Conservation (phyloP, 495 filamentous ascomycete genomes). For the Cudoniella acicularis region DNA sequence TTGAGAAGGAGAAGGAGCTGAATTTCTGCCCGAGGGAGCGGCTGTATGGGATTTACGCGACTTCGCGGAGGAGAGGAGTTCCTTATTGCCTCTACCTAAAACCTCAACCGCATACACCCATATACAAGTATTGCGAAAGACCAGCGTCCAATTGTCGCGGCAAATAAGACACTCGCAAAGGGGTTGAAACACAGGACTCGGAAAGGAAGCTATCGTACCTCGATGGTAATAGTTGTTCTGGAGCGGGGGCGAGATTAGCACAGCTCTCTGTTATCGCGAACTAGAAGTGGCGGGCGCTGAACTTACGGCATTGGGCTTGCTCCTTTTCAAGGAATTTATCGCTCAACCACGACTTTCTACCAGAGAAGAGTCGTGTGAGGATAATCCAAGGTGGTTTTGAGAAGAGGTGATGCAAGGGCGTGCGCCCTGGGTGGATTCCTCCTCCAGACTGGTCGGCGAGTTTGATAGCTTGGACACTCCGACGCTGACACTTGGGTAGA, state of each 20-base stretch:
- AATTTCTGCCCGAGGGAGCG: too few relatives aligned
- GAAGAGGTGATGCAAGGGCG: conserved; percentile 1
- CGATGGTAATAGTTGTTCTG: conserved; percentile 22
- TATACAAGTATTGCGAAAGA: background rate
- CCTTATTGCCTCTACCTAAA: background rate
- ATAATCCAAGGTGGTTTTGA: conserved; percentile 18
- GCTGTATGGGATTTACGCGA: background rate
- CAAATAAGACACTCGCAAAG: background rate
- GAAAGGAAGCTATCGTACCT: background rate
- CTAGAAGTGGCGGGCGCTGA: conserved; percentile 6
- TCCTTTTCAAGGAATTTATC: conserved; percentile 32
- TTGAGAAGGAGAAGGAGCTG: too few relatives aligned
- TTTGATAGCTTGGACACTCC: background rate
- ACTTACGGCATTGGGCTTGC: conserved; percentile 50
- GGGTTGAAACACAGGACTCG: background rate
- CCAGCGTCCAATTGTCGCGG: background rate
- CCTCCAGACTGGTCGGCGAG: background rate
- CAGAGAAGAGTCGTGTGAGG: conserved; percentile 36
- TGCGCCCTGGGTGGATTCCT: conserved; percentile 6
- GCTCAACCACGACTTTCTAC: conserved; percentile 35
- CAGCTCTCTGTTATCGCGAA: conserved; percentile 9
- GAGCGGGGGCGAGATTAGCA: conserved; percentile 21
- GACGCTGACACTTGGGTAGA: background rate
- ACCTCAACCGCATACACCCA: background rate
- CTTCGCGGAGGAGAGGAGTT: background rate